Percentiles rank a stretch among this genome's conserved stretches.
Evolutionary conservation across 1,139 yeast species (phyloP).

Genomic region (Kodamaea anthophila): DNA sequence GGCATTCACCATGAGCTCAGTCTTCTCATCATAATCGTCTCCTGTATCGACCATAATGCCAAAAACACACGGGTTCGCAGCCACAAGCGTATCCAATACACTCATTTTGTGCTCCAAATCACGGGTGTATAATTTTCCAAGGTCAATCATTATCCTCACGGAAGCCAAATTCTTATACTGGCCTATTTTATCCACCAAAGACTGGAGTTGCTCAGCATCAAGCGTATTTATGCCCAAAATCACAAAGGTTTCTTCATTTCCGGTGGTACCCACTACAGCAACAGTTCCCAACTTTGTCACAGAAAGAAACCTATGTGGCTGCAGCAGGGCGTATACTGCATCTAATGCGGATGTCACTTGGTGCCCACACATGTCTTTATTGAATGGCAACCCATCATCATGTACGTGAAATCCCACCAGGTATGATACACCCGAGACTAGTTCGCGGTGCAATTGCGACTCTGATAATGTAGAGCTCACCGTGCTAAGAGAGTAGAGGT

Average conservation of each 20-base stretch:
- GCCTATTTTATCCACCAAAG: slow-evolving; percentile 14
- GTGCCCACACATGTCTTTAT: slow-evolving; percentile 19
- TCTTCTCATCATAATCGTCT: slow-evolving; percentile 17
- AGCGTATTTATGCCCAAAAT: slow-evolving; percentile 21
- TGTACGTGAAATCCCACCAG: slow-evolving; percentile 36
- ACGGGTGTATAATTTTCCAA: slow-evolving; percentile 20
- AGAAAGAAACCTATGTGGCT: slow-evolving; percentile 39
- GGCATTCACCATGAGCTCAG: slow-evolving; percentile 23
- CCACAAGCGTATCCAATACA: slow-evolving; percentile 13
- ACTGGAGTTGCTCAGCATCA: slow-evolving; percentile 12
- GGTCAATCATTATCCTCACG: slow-evolving; percentile 26
- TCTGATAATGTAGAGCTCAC: slow-evolving; percentile 33
- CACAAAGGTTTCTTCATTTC: slow-evolving; percentile 42
- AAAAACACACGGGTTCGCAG: slow-evolving; percentile 14
- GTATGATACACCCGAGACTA: slow-evolving; percentile 40
- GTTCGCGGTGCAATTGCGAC: slow-evolving; percentile 42
- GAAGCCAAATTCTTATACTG: slow-evolving; percentile 7
- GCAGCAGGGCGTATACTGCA: slow-evolving; percentile 34
- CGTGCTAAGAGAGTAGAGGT: slow-evolving; percentile 34
- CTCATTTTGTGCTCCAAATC: slow-evolving; percentile 15
- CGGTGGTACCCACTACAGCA: slow-evolving; percentile 40
- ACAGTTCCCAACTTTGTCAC: slow-evolving; percentile 40
- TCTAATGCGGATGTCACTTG: slow-evolving; percentile 32
- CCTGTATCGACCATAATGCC: slow-evolving; percentile 41
- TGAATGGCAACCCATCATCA: slow-evolving; percentile 17